Percentiles rank a stretch among this genome's conserved stretches.
These are phyloP conservation scores for Artemisia annua DNA, from an alignment of 129 eudicot genomes.

Conservation along the genomic window DNA sequence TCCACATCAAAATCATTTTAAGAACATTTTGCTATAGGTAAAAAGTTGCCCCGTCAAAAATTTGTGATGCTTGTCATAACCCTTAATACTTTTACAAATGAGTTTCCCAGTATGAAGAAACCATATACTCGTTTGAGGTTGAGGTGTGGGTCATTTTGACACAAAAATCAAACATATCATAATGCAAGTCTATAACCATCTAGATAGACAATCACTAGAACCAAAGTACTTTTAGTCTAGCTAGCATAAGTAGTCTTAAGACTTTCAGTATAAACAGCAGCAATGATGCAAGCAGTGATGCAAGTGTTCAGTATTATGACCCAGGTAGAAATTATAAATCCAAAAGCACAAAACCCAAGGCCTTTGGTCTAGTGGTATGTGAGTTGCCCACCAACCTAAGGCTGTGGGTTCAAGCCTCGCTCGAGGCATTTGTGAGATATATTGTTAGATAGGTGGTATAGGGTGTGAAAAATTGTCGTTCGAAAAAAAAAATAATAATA, in stretches of 20 bases:
- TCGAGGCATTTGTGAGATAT: no score
- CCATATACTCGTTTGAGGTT: neutral
- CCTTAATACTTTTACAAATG: no score
- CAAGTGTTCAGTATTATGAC: no score
- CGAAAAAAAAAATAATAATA: no score
- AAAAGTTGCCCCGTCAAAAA: neutral
- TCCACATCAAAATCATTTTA: neutral
- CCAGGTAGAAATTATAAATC: neutral
- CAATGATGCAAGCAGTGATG: no score
- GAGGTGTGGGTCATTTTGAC: neutral
- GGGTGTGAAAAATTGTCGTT: no score
- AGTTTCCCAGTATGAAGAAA: no score
- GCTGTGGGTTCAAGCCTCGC: no score
- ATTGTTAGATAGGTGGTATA: no score
- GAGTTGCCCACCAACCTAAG: no score
- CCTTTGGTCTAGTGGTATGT: no score
- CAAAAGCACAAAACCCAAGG: neutral
- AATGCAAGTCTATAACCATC: neutral
- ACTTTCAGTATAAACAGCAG: neutral
- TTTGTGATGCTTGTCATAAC: neutral
- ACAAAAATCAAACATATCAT: neutral
- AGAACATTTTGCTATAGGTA: neutral
- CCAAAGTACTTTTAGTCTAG: neutral
- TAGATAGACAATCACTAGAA: neutral
- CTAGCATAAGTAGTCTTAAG: no score